Conservation (phyloP, 768 basidiomycete genomes). For the Pleurotus salmoneostramineus region DNA sequence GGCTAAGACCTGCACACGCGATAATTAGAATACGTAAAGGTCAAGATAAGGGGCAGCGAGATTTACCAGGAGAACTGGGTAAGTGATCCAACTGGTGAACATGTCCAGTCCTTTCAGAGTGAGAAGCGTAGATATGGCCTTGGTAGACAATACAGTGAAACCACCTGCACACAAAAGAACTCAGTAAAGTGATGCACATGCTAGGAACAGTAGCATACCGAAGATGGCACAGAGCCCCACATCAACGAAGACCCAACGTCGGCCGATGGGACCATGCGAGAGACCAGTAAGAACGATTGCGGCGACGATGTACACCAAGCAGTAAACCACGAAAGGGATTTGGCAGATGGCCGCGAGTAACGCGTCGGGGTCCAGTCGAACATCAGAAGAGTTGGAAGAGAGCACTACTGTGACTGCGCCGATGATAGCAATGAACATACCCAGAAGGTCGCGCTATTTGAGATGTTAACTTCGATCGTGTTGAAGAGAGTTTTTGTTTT, state of each 20-base stretch:
- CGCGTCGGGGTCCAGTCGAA: conserved; percentile 61
- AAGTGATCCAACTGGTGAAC: conserved; percentile 79
- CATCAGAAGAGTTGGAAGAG: conserved; percentile 68
- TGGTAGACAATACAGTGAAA: conserved; percentile 92
- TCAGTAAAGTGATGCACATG: background rate
- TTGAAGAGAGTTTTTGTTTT: conserved; percentile 7
- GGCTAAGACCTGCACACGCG: conserved; percentile 49
- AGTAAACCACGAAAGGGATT: conserved; percentile 72
- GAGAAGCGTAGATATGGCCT: conserved; percentile 84
- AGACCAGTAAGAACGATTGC: conserved; percentile 60
- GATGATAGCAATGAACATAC: conserved; percentile 75
- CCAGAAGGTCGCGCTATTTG: conserved; percentile 70
- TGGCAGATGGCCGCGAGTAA: conserved; percentile 69
- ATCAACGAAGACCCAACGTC: conserved; percentile 75
- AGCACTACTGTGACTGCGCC: conserved; percentile 94
- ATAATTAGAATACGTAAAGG: conserved; percentile 9
- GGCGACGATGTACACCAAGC: conserved; percentile 54
- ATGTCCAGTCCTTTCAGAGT: conserved; percentile 75
- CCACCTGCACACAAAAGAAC: conserved; percentile 49
- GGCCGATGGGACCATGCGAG: conserved; percentile 62
- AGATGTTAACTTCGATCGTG: conserved; percentile 12
- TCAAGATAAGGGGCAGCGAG: background rate
- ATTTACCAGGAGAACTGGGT: conserved; percentile 69
- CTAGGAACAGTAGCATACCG: conserved; percentile 34
- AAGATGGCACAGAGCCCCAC: conserved; percentile 85